phyloP scores from a whole-genome alignment of 139 green algal genomes.

The Chlamydomonas sphaeroides region DNA sequence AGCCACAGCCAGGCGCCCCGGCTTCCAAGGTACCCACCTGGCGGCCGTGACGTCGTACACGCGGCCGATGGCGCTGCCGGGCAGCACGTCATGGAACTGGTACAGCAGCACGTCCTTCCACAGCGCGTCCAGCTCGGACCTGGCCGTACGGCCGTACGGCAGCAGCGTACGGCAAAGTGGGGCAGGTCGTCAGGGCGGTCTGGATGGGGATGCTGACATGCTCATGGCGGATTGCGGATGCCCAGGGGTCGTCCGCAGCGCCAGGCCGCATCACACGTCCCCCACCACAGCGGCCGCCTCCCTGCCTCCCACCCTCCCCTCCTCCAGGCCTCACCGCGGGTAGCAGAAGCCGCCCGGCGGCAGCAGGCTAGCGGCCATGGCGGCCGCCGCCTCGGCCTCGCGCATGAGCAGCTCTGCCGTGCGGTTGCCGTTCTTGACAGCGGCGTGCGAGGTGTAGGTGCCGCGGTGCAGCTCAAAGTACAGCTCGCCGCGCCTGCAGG shows the following conservation, averaged over 20 bases:
- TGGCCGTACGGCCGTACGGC: too few species aligned
- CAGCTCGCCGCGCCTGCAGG: slow-evolving; percentile 44
- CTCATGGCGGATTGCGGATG: too few species aligned
- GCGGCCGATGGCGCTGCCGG: slow-evolving; percentile 41
- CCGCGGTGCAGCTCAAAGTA: slow-evolving; percentile 60
- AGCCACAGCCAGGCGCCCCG: neutral
- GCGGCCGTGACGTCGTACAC: slow-evolving; percentile 40
- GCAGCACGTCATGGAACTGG: slow-evolving; percentile 60
- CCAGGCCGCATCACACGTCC: too few species aligned
- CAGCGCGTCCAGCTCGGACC: slow-evolving; percentile 35
- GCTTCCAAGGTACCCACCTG: too few species aligned
- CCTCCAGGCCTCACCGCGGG: slow-evolving; percentile 15
- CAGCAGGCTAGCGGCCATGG: slow-evolving; percentile 21
- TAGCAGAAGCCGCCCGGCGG: slow-evolving; percentile 6
- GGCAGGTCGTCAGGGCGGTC: too few species aligned
- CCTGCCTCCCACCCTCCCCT: too few species aligned
- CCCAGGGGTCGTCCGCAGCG: too few species aligned
- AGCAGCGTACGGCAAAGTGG: too few species aligned
- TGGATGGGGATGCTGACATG: too few species aligned
- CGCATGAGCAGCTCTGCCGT: slow-evolving; percentile 44
- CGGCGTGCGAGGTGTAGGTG: slow-evolving; percentile 53
- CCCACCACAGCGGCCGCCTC: too few species aligned
- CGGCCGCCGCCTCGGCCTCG: slow-evolving; percentile 36
- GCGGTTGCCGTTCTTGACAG: slow-evolving; percentile 45
- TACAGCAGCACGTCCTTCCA: slow-evolving; percentile 56